Conservation (phyloP, 31 red algal genomes). For the Asparagopsis taxiformis region DNA sequence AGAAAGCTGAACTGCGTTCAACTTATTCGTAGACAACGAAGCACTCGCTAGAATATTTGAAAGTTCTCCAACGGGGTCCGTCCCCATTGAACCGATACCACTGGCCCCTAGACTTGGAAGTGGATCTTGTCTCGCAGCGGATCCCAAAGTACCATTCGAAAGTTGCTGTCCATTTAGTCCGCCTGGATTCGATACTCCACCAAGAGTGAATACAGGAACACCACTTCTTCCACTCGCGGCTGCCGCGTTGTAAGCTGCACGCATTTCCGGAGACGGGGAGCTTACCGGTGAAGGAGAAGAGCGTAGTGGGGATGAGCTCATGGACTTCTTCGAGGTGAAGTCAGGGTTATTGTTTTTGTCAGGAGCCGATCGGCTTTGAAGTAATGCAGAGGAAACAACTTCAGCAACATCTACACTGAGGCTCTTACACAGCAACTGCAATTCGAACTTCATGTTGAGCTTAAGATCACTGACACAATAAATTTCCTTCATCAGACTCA, state of each 20-base stretch:
- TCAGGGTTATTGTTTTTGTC: slow-evolving; percentile 79
- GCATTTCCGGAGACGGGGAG: slow-evolving; percentile 41
- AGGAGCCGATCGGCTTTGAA: slow-evolving; percentile 46
- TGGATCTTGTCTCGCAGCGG: slow-evolving; percentile 21
- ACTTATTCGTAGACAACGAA: slow-evolving; percentile 19
- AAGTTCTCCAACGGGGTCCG: slow-evolving; percentile 42
- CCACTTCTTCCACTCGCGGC: slow-evolving; percentile 9
- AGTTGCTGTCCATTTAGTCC: slow-evolving; percentile 3
- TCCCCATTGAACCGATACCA: slow-evolving; percentile 10
- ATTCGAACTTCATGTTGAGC: slow-evolving; percentile 96
- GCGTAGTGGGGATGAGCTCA: slow-evolving; percentile 43
- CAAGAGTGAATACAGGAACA: slow-evolving; percentile 37
- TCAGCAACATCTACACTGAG: slow-evolving; percentile 66
- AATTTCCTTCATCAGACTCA: slow-evolving; percentile 93
- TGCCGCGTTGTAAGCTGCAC: slow-evolving; percentile 11
- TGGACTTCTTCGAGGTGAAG: slow-evolving; percentile 59
- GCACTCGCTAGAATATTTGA: slow-evolving; percentile 41
- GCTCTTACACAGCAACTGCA: slow-evolving; percentile 85
- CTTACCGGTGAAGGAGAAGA: slow-evolving; percentile 26
- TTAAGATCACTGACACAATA: slow-evolving; percentile 87
- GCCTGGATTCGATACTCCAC: slow-evolving; percentile 18
- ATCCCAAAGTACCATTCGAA: slow-evolving; percentile 9
- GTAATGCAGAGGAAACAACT: slow-evolving; percentile 58
- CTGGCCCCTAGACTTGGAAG: slow-evolving; percentile 8
- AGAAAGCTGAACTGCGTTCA: slow-evolving; percentile 11